Base-by-base conservation (phyloP, 495 filamentous ascomycete species). In the Penicilliopsis zonata region DNA sequence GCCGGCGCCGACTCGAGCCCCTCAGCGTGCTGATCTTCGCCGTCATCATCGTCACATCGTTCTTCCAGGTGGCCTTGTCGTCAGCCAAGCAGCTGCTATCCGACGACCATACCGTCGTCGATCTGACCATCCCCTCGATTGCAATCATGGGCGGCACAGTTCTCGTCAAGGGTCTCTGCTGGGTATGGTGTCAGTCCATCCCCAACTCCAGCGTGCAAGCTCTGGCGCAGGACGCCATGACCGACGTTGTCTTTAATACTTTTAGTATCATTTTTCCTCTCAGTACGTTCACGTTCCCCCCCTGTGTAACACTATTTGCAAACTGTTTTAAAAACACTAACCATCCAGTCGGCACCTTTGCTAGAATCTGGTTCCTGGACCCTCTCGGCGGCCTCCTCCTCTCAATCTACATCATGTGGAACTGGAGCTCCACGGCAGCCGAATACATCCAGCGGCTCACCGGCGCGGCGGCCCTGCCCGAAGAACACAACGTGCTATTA, bases 161-260 rank as follows among this genome's bases (percentile, higher is more conserved):
- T 15, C 46, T 86, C 9, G 73, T 94, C 43, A 95, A 94, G 47
- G 65, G 75, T 15, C 33, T 70, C n/a, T 86, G 80, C 55, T 95
- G 84, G 82, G 48, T 94, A 17, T 95, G 81, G 80, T 94, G 86
- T 50, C 82, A 85, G 2, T 53, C 87, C 9, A 80, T 95, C 35
- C 82, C 79, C 21, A 94, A 93, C 46, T 86, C 80, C 6, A 83
- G 77, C 36, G 86, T 94, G 1, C 87, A 92, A 52, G 85, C 86
- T 1, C 53, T 95, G 21, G 82, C 79, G 2, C 63, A 76, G 40
- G 69, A 74, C 37, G 68, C 70, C 9, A 65, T 80, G 56, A 81
- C 77, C 0, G 67, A 80, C 47, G 82, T 95, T 7, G 67, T 95
- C 9, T 95, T 95, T 71, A 95, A 94, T 48, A 78, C 70, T 9